Base-by-base conservation (phyloP, 805 yeast species). In the Lipomyces spencermartinsiae region DNA sequence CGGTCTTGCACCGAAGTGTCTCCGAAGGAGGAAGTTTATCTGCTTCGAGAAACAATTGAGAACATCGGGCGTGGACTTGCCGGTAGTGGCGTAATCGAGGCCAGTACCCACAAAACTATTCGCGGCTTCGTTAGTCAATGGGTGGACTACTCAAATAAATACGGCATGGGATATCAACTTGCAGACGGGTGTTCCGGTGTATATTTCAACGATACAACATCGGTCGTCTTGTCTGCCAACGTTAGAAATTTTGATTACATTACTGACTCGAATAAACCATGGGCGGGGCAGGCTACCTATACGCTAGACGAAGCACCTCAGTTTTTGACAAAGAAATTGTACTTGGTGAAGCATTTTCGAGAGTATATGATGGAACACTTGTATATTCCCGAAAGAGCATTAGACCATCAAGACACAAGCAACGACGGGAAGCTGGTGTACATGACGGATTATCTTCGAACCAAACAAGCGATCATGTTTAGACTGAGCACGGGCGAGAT, bases 91-190 rank as follows among this genome's bases (percentile, higher is more conserved):
- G 25, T n/a, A 4, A 2, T 43, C 57, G 37, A 19, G 25, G 54
- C 51, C n/a, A 57, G 57, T 10, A 59, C 34, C 22, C 6, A 25
- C 14, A 37, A 25, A n/a, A n/a, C 39, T n/a, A 35, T 37, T 16
- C 55, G 51, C n/a, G 63, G 22, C 7, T 86, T 91, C 68, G 87
- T 94, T 56, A 90, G 96, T 69, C 93, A 94, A 77, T 95, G 99
- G 99, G 98, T 96, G 35, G 99, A 95, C 78, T 95, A 94, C 78
- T 90, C 97, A 34, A 93, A 93, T 80, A 92, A 90, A 78, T 96
- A 94, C 79, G 99, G 99, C 0, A 89, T 95, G 76, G 91, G 97
- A 4, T 95, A 94, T 78, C 97, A 95, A 77, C 81, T 95, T 66
- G 91, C 94, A 25, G 90, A 93, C 58, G 95, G 94, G 68, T 91